Percentiles rank a stretch among this genome's conserved stretches.
phyloP scores from a whole-genome alignment of 352 stramenopile genomes.

The Achlya hypogyna region DNA sequence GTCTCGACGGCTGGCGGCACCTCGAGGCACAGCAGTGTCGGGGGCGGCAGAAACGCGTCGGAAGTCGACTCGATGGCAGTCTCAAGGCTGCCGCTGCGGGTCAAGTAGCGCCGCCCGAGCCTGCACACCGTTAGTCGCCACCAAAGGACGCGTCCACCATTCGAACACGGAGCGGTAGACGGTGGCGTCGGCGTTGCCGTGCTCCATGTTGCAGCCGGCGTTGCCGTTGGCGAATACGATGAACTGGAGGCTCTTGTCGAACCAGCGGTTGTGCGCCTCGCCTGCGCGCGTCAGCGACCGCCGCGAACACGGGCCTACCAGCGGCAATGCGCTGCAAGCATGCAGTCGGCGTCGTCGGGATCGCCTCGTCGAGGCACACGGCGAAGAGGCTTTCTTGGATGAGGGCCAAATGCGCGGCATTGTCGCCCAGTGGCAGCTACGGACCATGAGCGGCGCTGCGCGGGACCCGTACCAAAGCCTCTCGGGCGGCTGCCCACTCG shows the following conservation, averaged over 20 bases:
- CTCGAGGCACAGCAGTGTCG: constrained; percentile 45
- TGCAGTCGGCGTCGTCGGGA: constrained; percentile 34
- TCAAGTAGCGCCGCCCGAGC: constrained; percentile 52
- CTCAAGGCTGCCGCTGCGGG: constrained; percentile 45
- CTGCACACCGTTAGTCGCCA: too few relatives aligned
- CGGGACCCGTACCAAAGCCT: constrained; percentile 51
- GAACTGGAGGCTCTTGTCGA: constrained; percentile 95
- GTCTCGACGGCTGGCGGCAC: constrained; percentile 29
- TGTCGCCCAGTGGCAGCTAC: constrained; percentile 2
- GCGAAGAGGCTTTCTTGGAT: constrained; percentile 86
- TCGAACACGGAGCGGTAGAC: constrained; percentile 28
- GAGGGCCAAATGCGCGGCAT: constrained; percentile 43
- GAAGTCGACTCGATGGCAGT: constrained; percentile 54
- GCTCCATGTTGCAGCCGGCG: constrained; percentile 88
- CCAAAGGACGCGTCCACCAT: too few relatives aligned
- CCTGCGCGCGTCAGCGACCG: neutral
- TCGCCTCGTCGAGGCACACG: constrained; percentile 77
- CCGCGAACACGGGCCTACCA: constrained; percentile 18
- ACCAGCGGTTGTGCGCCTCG: constrained; percentile 87
- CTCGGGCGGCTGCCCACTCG: constrained; percentile 74
- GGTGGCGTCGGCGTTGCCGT: constrained; percentile 93
- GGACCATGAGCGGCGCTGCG: constrained; percentile 38
- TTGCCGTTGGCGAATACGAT: constrained; percentile 91
- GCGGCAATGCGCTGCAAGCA: constrained; percentile 48
- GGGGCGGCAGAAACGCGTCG: constrained; percentile 38